Percentiles rank a stretch among this genome's conserved stretches.
phyloP scores from a whole-genome alignment of 2,329 filamentous ascomycete genomes.

The Acrodontium crateriforme region DNA sequence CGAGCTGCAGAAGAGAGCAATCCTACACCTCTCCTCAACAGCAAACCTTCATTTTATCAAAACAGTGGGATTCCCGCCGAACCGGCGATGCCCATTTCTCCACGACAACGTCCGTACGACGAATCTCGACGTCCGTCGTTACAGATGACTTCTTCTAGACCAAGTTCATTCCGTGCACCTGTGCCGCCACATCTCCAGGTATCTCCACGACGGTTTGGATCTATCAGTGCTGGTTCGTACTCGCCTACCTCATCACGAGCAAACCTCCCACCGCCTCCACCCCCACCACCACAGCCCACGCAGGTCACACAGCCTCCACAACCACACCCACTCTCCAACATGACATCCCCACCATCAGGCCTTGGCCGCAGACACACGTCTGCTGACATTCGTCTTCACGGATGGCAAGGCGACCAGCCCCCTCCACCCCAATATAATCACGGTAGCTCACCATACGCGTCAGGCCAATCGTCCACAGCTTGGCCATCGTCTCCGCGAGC shows the following conservation, averaged over 20 bases:
- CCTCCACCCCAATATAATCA: constrained; percentile 34
- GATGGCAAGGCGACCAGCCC: constrained; percentile 61
- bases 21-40: constrained; percentile 36
- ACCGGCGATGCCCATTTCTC: constrained; percentile 53
- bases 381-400: constrained; percentile 69
- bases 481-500: constrained; percentile 53
- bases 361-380: constrained; percentile 80
- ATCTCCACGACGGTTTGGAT: constrained; percentile 75
- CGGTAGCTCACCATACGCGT: constrained; percentile 47
- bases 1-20: constrained; percentile 45
- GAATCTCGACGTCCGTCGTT: constrained; percentile 63
- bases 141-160: constrained; percentile 35
- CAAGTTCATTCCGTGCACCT: constrained; percentile 56
- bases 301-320: constrained; percentile 29
- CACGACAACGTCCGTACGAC: constrained; percentile 73
- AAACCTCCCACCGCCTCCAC: constrained; percentile 36
- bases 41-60: constrained; percentile 31
- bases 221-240: constrained; percentile 56
- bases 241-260: constrained; percentile 64
- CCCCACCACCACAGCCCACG: constrained; percentile 42
- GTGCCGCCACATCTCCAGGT: constrained; percentile 61
- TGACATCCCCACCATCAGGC: constrained; percentile 47
- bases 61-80: constrained; percentile 12
- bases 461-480: constrained; percentile 46
- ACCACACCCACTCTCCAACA: constrained; percentile 46